phyloP scores from a whole-genome alignment of 2,329 filamentous ascomycete species.

The Fusarium guadeloupense region DNA sequence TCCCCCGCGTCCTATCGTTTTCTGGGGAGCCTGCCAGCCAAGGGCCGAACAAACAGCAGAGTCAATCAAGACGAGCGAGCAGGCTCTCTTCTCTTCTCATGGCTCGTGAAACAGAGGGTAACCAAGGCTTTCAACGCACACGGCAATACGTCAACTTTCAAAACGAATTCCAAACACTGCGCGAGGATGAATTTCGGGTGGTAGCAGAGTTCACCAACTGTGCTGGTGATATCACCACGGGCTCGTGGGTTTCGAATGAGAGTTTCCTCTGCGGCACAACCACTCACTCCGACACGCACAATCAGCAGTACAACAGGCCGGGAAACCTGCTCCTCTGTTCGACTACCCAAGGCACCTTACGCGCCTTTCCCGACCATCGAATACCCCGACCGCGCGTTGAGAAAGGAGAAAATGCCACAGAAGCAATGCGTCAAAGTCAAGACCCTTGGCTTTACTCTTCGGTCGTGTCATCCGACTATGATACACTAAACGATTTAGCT shows the following conservation, averaged over 20 bases:
- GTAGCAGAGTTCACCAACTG: slow-evolving; percentile 67
- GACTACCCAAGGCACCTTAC: slow-evolving; percentile 53
- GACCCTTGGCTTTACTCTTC: slow-evolving; percentile 72
- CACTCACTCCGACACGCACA: slow-evolving; percentile 68
- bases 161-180: slow-evolving; percentile 54
- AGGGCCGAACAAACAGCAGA: slow-evolving; percentile 14
- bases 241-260: slow-evolving; percentile 65
- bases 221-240: slow-evolving; percentile 68
- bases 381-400: slow-evolving; percentile 63
- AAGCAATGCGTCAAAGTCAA: slow-evolving; percentile 66
- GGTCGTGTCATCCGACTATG: slow-evolving; percentile 69
- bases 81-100: slow-evolving; percentile 55
- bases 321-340: slow-evolving; percentile 70
- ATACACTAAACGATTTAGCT: slow-evolving; percentile 53
- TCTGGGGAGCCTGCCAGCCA: slow-evolving; percentile 14
- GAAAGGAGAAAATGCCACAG: slow-evolving; percentile 63
- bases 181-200: slow-evolving; percentile 62
- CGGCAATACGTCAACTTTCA: slow-evolving; percentile 56
- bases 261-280: slow-evolving; percentile 70
- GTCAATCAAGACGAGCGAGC: slow-evolving; percentile 23
- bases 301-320: slow-evolving; percentile 73
- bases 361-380: slow-evolving; percentile 65
- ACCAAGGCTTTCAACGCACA: slow-evolving; percentile 53
- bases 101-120: slow-evolving; percentile 60
- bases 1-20: slow-evolving; percentile 43